Base-by-base conservation (phyloP, 208 protist genomes). In the Leishmania gerbilli region DNA sequence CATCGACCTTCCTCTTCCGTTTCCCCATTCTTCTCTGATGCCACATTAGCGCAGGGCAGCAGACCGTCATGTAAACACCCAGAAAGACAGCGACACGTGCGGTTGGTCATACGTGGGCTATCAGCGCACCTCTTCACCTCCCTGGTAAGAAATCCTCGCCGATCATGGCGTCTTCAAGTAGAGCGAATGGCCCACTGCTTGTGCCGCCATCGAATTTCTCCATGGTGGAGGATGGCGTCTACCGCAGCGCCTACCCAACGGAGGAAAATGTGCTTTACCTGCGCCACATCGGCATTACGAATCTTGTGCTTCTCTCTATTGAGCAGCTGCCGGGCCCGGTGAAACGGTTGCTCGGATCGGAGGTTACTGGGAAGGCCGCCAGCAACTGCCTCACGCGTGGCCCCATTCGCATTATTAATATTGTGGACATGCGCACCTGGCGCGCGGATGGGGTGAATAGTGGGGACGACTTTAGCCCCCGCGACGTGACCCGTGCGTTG, bases 181-280 rank as follows among this genome's bases (percentile, higher is more conserved):
- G 45, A 58, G 62, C 19, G 8, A 76, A 34, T 24, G 71, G 71
- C 47, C 53, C 81, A 13, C 17, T 80, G 55, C 90, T 88, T 78
- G 71, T 83, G 15, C 93, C 94, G 27, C 94, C 95, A 40, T 69
- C 81, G 2, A 95, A 95, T 79, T 98, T 98, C 79, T 88, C 93
- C 9, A 79, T 90, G 83, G 93, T 98, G 37, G 88, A 93, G 76
- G 86, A 85, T 7, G 91, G 90, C 60, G 81, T 98, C 9, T 98
- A 95, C 79, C 83, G 96, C 19, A 96, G 94, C 71, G 95, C 93
- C 31, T 97, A 97, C 81, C 96, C 96, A 0, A 88, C 87, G 4
- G 86, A 89, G 62, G 85, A 79, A 0, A 93, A 91, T 81, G 84
- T 97, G 34, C 85, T 90, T 1, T 97, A 91, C 76, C 86, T 98